A percentile compares a stretch with the other conserved stretches of the same genome.
Conservation (phyloP, 139 green algal genomes). For the Medakamo hakoo region DNA sequence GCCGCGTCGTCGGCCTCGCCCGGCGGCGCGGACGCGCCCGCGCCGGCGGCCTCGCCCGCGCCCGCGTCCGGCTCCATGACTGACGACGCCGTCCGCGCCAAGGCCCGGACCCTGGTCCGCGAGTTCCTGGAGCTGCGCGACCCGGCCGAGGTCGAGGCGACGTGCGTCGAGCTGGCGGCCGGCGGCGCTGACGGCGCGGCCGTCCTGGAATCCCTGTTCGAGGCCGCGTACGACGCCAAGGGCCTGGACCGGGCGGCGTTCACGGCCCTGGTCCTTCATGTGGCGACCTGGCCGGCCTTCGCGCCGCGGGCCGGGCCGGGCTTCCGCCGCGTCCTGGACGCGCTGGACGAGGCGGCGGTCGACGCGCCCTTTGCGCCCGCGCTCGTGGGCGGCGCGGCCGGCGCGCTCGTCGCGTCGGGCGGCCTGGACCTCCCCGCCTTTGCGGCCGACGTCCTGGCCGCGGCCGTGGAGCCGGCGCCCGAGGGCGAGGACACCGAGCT, state of each 20-base stretch:
- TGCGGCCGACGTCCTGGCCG: conserved; percentile 9
- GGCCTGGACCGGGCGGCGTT: conserved; percentile 11
- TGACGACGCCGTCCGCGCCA: conserved; percentile 7
- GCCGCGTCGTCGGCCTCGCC: neutral
- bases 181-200: conserved; percentile 1
- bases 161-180: conserved; percentile 8
- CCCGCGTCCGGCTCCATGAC: conserved; percentile 1
- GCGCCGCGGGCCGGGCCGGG: neutral
- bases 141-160: conserved; percentile 15
- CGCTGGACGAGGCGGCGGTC: conserved; percentile 16
- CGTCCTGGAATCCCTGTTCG: conserved; percentile 17
- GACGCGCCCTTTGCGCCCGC: conserved; percentile 20
- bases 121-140: conserved; percentile 14
- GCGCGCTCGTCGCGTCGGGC: conserved; percentile 12
- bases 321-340: conserved; percentile 8
- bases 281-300: neutral
- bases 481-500: conserved; percentile 22
- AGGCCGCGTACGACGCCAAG: conserved; percentile 5
- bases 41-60: neutral
- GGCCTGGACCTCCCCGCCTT: conserved; percentile 11
- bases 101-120: conserved; percentile 5
- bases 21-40: neutral
- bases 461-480: conserved; percentile 9
- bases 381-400: conserved; percentile 18
- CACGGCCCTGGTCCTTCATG: conserved; percentile 1